Evolutionary conservation across 768 basidiomycete species (phyloP), one percentile per base, ranked within the genome.

Genomic region (Amanita rubescens): DNA sequence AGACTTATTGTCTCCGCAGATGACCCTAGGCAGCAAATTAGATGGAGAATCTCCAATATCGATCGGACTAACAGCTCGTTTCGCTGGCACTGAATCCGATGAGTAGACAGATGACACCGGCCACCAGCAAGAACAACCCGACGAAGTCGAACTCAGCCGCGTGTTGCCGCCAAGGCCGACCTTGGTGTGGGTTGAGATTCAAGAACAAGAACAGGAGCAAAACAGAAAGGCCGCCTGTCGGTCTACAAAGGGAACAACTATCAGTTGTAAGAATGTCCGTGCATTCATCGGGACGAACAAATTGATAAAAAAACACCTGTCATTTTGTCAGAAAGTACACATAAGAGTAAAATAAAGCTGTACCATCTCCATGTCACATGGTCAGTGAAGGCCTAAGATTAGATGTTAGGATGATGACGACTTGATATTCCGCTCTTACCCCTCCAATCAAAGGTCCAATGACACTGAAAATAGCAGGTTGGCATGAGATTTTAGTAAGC

Each of bases 371-470:
- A 92, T 1, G 81, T 74, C 15, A 82, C 82, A 62, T 87, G 83
- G 61, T 90, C 81, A 0, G 87, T 80, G 54, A 91, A 79, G 11
- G 68, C 82, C 85, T 85, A 52, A 52, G 37, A 53, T 57, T 35
- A 48, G 11, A 19, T 33, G 20, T 56, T 55, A 51, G 45, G 39
- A 34, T 46, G 7, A 44, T 37, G 14, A 39, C 17, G 44, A 33
- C 15, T 15, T 33, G 55, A 14, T 14, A 22, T 32, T 19, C 27
- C n/a, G n/a, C 33, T 8, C 84, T 71, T 65, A 87, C 87, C 54
- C 90, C 91, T 54, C 91, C 91, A 12, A 94, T 67, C 11, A 96
- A 73, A 2, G 92, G 92, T 0, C 91, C 88, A 11, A 87, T 58
- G 17, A 87, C 81, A 55, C 84, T 81, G 37, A 12, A 45, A 49